phyloP scores from a whole-genome alignment of 345 rosid species.

The Bruguiera gymnorhiza region DNA sequence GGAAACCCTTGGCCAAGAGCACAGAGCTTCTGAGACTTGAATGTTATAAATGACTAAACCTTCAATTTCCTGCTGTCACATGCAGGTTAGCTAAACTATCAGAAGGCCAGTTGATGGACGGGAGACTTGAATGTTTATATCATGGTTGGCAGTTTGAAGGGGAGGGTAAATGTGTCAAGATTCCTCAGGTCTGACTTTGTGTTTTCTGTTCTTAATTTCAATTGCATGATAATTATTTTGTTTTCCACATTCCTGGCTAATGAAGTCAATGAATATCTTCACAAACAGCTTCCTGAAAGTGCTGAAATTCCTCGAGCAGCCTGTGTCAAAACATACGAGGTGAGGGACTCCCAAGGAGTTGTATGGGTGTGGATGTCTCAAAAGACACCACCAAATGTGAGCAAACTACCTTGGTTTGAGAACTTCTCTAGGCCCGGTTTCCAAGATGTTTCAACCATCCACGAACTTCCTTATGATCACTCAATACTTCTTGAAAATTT shows the following conservation, averaged over 20 bases:
- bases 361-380: slow-evolving; percentile 93
- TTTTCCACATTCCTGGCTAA: background rate
- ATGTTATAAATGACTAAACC: background rate
- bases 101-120: slow-evolving; percentile 85
- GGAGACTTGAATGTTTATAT: slow-evolving; percentile 85
- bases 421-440: slow-evolving; percentile 74
- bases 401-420: slow-evolving; percentile 88
- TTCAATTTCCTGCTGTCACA: background rate
- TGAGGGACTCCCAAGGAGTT: slow-evolving; percentile 85
- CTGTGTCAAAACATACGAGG: slow-evolving; percentile 65
- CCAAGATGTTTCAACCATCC: slow-evolving; percentile 63
- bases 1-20: background rate
- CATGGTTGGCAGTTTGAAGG: slow-evolving; percentile 99
- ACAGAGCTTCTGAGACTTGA: background rate
- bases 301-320: slow-evolving; percentile 84
- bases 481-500: slow-evolving; percentile 92
- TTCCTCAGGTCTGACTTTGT: slow-evolving; percentile 69
- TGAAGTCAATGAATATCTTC: slow-evolving; percentile 8
- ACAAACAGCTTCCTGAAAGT: slow-evolving; percentile 59
- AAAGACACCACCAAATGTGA: slow-evolving; percentile 56
- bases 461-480: slow-evolving; percentile 94
- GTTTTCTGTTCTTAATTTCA: background rate
- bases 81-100: slow-evolving; percentile 85
- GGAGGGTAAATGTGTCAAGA: slow-evolving; percentile 78
- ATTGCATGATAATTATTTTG: background rate